Evolutionary conservation across 202 grass and related monocot genomes (phyloP), one percentile per base, ranked within the genome.

Genomic region (Alloteropsis angusta): DNA sequence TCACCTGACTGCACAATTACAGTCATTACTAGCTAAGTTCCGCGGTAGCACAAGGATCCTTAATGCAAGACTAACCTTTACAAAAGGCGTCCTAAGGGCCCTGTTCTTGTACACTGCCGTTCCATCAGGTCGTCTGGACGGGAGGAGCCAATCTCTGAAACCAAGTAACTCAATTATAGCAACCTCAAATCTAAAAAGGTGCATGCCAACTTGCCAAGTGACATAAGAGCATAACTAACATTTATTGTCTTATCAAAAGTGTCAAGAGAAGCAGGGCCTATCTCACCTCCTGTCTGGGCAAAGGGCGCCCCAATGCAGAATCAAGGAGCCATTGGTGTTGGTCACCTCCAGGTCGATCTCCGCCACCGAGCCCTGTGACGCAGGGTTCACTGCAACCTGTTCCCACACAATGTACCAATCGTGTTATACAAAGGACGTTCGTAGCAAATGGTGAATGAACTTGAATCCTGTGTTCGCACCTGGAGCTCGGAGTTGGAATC

Each of bases 301-400:
- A 80, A 97, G 77, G 60, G 65, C 83, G 34, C 91, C 94, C 94
- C 94, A 97, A 82, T 93, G 96, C 71, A 99, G 88, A 73, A 91
- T 23, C 14, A 99, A 81, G 23, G 81, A 82, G 47, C 83, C 86
- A n/a, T 66, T 86, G 35, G 64, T 86, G 58, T 93, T 95, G 25
- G 90, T 93, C 32, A 84, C 87, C 84, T 64, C 68, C 43, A 99
- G 68, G 71, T 82, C 59, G 61, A 99, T 87, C 80, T 80, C 85
- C 4, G 35, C 72, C 14, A 61, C 21, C 17, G 72, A 86, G 35
- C 50, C 89, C 30, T 82, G 75, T 9, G 68, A 49, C 22, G 53
- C 84, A 8, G 75, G 80, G 57, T 62, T 87, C 81, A 99, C 70
- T 1, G 47, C 53, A 23, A 99, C 36, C 96, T 99, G 77, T 82